Base-by-base conservation (phyloP, 148 eudicot genomes). In the Beta vulgaris region DNA sequence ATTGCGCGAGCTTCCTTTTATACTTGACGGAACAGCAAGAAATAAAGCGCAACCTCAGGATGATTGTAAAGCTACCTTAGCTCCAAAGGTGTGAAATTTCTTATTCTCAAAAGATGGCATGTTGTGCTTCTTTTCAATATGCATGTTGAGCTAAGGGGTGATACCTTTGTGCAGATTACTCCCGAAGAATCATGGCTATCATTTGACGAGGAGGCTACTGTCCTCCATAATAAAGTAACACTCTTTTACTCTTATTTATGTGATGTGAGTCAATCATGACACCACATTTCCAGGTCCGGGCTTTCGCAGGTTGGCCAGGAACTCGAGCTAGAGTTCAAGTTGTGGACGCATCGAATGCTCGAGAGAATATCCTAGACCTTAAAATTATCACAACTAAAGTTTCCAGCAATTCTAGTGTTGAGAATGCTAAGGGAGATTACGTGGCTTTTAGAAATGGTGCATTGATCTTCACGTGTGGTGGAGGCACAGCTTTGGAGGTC, bases 231-330 rank as follows among this genome's bases (percentile, higher is more conserved):
- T 77, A 95, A 95, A 93, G 98, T 95, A 84, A 55, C 69, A 12
- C 44, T 48, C 75, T 60, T 72, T 55, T 75, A 35, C 71, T 28
- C 64, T 73, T 59, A 59, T 71, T 51, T 36, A 26, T 72, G 53
- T 36, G 63, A 57, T 73, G 35, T 59, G 35, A 74, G 68, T 78
- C 57, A 28, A 61, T 73, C 42, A 74, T 85, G 85, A 87, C 87
- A 86, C 72, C 79, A 78, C 68, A 78, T 78, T 84, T 87, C 68
- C 85, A 95, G 98, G 98, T 95, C 60, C 96, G 98, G 85, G 98
- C 97, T 77, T 90, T 95, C 84, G 88, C 98, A 84, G 97, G 98
- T 34, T 95, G 98, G 98, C 98, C 98, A 5, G 98, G 98, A 48
- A 95, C 98, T 76, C 93, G 96, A 77, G 90, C 91, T 36, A 90